Conservation (phyloP, 345 rosid genomes). For the Populus pruinosa region DNA sequence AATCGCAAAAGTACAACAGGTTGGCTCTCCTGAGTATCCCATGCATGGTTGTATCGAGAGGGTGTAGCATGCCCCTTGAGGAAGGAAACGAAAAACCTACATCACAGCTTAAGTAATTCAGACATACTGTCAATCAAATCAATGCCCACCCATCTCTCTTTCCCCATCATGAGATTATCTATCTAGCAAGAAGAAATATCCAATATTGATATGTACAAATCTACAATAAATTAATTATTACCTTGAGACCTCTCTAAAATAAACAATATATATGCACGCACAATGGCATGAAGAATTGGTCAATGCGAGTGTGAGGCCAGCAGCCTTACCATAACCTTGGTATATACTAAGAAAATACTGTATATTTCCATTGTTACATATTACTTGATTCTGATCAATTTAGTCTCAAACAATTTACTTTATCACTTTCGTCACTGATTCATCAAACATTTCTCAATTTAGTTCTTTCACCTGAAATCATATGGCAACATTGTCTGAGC, state of each 20-base stretch:
- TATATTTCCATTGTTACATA: too few relatives aligned
- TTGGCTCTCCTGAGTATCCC: not conserved
- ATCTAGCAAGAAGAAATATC: not conserved
- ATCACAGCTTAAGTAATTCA: not conserved
- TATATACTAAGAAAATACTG: not conserved
- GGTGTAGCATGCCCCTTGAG: not conserved
- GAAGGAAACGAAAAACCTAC: not conserved
- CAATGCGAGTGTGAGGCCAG: not conserved
- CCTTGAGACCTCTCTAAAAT: too few relatives aligned
- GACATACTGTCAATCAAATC: not conserved
- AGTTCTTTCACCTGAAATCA: not conserved
- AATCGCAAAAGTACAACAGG: not conserved
- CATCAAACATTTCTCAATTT: not conserved
- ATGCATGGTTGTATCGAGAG: not conserved
- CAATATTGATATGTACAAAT: too few relatives aligned
- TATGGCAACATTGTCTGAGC: not conserved
- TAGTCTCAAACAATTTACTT: too few relatives aligned
- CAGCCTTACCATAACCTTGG: not conserved
- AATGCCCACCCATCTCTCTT: not conserved
- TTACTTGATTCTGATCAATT: too few relatives aligned
- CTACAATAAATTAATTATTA: too few relatives aligned
- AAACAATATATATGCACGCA: not conserved
- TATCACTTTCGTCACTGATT: not conserved
- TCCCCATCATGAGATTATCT: not conserved
- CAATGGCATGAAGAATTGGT: too few relatives aligned